These are phyloP conservation scores for Trichoderma semiorbis DNA, from an alignment of 2,329 filamentous ascomycete genomes.

Conservation along the genomic window DNA sequence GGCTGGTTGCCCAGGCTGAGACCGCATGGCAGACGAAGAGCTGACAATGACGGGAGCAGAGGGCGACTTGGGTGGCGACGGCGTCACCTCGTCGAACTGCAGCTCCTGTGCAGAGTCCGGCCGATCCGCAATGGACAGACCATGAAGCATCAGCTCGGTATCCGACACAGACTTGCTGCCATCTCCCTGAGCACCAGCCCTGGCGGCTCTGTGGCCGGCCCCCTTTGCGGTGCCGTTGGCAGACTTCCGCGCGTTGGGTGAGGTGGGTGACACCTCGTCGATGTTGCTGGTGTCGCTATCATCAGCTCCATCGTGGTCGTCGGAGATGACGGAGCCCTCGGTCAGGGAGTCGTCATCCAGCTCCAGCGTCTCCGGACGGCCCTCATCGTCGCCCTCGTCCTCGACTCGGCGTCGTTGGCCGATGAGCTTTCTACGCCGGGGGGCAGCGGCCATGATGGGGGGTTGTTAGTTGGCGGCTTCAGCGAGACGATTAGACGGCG, in stretches of 20 bases:
- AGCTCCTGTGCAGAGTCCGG: constrained; percentile 42
- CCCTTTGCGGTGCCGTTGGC: constrained; percentile 42
- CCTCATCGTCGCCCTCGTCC: constrained; percentile 69
- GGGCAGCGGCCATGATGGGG: constrained; percentile 36
- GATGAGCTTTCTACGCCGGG: constrained; percentile 62
- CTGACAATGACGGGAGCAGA: constrained; percentile 53
- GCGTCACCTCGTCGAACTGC: constrained; percentile 44
- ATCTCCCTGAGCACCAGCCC: constrained; percentile 36
- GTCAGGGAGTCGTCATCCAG: constrained; percentile 64
- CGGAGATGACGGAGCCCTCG: constrained; percentile 60
- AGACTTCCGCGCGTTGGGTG: constrained; percentile 40
- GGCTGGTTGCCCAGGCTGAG: constrained; percentile 53
- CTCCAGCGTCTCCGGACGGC: constrained; percentile 52
- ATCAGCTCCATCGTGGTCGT: constrained; percentile 57
- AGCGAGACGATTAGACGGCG: constrained; percentile 28
- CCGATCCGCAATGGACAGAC: constrained; percentile 45
- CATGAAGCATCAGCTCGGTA: constrained; percentile 58
- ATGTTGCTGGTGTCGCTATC: constrained; percentile 64
- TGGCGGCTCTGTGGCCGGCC: constrained; percentile 30
- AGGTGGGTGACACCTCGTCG: constrained; percentile 53
- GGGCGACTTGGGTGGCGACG: constrained; percentile 39
- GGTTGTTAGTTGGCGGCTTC: constrained; percentile 18
- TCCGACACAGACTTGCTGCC: constrained; percentile 42
- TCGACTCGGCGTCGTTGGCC: constrained; percentile 65
- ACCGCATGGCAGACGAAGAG: constrained; percentile 46